Conservation (phyloP, 331 rosid species). For the Dryas integrifolia region DNA sequence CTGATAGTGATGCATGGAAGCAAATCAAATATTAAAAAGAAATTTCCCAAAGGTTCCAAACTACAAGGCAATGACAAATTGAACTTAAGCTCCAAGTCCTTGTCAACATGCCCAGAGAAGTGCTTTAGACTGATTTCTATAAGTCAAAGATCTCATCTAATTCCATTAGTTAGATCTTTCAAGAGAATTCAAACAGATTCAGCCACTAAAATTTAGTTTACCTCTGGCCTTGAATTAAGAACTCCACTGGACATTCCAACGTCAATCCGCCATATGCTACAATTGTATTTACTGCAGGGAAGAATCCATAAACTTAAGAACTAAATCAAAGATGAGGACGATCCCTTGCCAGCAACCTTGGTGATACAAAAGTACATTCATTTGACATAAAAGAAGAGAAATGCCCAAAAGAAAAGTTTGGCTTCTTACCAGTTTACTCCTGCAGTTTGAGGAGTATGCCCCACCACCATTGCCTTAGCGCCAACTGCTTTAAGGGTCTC, state of each 20-base stretch:
- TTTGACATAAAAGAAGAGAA: neutral
- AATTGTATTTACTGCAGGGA: constrained; percentile 70
- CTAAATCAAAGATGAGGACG: neutral
- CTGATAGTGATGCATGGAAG: neutral
- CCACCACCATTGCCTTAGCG: constrained; percentile 93
- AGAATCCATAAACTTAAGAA: constrained; percentile 2
- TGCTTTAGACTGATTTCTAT: neutral
- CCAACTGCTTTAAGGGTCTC: constrained; percentile 81
- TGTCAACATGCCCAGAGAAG: too few species aligned
- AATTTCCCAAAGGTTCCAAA: neutral
- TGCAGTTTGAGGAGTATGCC: constrained; percentile 89
- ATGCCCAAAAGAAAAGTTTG: neutral
- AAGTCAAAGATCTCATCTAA: constrained; percentile 1
- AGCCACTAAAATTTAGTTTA: constrained; percentile 23
- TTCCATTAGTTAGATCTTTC: neutral
- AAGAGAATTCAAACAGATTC: neutral
- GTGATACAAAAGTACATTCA: neutral
- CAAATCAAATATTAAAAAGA: neutral
- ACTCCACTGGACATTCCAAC: constrained; percentile 98
- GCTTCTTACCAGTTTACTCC: constrained; percentile 78
- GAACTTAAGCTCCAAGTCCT: neutral
- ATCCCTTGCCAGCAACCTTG: neutral
- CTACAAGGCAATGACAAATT: neutral
- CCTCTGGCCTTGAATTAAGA: constrained; percentile 93
- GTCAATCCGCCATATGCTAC: constrained; percentile 95